Evolutionary conservation across 148 eudicot species (phyloP), one percentile per base, ranked within the genome.

Genomic region (Polygonum maritimum): DNA sequence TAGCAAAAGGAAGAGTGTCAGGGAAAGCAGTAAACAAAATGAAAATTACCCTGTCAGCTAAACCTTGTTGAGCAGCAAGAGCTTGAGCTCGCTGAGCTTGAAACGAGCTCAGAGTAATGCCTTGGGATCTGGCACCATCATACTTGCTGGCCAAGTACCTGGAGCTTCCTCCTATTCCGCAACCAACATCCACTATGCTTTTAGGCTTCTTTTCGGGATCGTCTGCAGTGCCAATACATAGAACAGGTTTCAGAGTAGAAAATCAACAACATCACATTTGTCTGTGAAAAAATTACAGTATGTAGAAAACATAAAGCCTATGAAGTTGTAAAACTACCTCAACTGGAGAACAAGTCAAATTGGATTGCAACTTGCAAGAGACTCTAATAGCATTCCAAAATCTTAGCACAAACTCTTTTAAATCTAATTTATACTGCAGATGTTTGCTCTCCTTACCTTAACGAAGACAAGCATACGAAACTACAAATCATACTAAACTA

Each of bases 111-210:
- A 93, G 79, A 35, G 98, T 91, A 62, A 91, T 91, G 77, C 93
- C 98, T 77, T 79, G 85, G 80, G 87, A 77, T 76, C 75, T 79
- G 15, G 94, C 91, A 16, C 87, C 94, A 12, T 86, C 98, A 72
- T 79, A 93, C 79, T 91, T 91, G 60, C 76, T 85, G 16, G 94
- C 92, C 26, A 93, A 74, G 80, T 89, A 93, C 72, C 98, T 83
- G 7, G 96, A 93, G 81, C 96, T 93, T 15, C 98, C 98, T 52
- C 98, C 98, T 51, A 93, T 93, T 51, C 98, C 98, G 81, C 98
- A 93, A 47, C 98, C 98, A 48, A 93, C 91, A 83, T 93, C 98
- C 49, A 93, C 92, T 69, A 91, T 82, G 35, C 44, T 69, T 48
- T 67, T 84, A 35, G 96, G 98, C 76, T 15, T 11, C 75, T 75